phyloP scores from a whole-genome alignment of 75 land plant species.

The Pseudotsuga menziesii region DNA sequence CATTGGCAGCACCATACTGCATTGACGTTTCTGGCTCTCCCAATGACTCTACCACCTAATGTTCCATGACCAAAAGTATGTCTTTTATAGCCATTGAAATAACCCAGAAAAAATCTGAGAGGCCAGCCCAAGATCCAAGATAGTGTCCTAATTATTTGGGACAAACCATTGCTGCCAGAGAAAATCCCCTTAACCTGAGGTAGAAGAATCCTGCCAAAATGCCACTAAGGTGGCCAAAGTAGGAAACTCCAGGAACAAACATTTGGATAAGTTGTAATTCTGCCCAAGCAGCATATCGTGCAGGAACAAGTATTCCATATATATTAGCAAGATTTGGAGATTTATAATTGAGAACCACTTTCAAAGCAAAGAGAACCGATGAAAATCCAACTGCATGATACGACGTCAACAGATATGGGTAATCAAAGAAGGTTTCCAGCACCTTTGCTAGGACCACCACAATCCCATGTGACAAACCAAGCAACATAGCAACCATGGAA shows the following conservation, averaged over 20 bases:
- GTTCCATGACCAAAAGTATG: conserved; percentile 6
- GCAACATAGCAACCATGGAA: conserved; percentile 64
- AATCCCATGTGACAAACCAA: conserved; percentile 80
- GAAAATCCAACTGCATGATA: conserved; percentile 86
- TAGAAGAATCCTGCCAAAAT: conserved; percentile 82
- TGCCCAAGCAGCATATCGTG: conserved; percentile 90
- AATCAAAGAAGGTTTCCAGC: conserved; percentile 47
- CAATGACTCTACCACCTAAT: neutral
- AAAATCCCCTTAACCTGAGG: conserved; percentile 29
- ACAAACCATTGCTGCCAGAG: conserved; percentile 40
- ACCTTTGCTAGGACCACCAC: conserved; percentile 54
- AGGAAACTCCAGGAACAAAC: conserved; percentile 86
- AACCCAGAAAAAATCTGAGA: conserved; percentile 18
- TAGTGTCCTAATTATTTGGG: conserved; percentile 24
- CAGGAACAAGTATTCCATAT: conserved; percentile 71
- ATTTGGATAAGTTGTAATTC: conserved; percentile 84
- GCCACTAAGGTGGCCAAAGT: conserved; percentile 88
- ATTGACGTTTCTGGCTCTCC: neutral
- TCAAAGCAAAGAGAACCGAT: conserved; percentile 91
- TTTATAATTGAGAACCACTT: conserved; percentile 71
- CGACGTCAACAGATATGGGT: conserved; percentile 44
- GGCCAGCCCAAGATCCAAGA: conserved; percentile 44
- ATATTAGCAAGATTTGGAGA: conserved; percentile 50
- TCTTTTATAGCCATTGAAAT: conserved; percentile 6
- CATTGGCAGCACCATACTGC: conserved; percentile 62